Percentiles rank a stretch among this genome's conserved stretches.
phyloP scores from a whole-genome alignment of 768 basidiomycete species.

The Kwoniella europaea region DNA sequence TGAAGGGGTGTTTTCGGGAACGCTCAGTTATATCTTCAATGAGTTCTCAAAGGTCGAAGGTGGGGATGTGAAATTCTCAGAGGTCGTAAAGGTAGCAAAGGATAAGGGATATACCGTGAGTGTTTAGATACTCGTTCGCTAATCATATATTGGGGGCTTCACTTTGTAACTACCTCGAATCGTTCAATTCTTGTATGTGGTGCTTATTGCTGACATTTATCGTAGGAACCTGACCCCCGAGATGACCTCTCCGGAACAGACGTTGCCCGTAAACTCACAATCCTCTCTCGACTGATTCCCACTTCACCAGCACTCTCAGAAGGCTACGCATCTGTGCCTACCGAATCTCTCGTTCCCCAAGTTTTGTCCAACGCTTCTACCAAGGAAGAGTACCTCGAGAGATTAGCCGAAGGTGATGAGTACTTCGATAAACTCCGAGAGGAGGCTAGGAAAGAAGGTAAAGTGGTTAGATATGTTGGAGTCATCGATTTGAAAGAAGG shows the following conservation, averaged over 20 bases:
- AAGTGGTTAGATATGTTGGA: conserved; percentile 90
- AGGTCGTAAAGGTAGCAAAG: conserved; percentile 83
- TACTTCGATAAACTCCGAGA: conserved; percentile 77
- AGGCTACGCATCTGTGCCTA: conserved; percentile 80
- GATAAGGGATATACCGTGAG: conserved; percentile 91
- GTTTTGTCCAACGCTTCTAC: conserved; percentile 70
- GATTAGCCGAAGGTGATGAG: conserved; percentile 79
- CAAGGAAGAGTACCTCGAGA: conserved; percentile 80
- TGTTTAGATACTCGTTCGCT: not conserved
- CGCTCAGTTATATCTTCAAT: conserved; percentile 99
- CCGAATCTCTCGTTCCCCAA: conserved; percentile 81
- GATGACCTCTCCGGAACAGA: conserved; percentile 97
- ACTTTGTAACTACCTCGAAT: not conserved
- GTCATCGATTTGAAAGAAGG: conserved; percentile 80
- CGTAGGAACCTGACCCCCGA: conserved; percentile 92
- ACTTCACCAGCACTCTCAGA: conserved; percentile 65
- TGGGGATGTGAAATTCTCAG: conserved; percentile 71
- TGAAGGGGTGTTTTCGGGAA: conserved; percentile 97
- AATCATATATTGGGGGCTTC: too few relatives aligned
- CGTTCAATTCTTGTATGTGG: not conserved
- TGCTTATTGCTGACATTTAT: not conserved
- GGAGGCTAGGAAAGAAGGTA: conserved; percentile 76
- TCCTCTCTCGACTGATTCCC: conserved; percentile 75
- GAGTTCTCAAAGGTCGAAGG: conserved; percentile 77
- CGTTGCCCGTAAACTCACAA: conserved; percentile 95